Percentiles rank a stretch among this genome's conserved stretches.
Conservation (phyloP, 1,139 yeast species). For the Groenewaldozyma sp. region DNA sequence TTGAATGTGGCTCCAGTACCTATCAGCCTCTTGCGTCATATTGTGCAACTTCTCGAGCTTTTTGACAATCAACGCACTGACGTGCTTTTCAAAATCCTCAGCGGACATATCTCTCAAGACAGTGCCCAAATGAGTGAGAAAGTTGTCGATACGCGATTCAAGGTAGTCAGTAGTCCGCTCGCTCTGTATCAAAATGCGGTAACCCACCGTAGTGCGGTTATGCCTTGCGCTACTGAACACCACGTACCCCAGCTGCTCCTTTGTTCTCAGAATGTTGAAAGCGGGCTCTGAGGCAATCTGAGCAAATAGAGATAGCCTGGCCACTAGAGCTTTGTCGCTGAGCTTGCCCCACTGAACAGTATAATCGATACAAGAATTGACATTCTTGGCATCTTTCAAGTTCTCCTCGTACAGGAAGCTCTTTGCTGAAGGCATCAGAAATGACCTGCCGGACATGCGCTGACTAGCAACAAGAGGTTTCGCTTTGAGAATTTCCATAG, state of each 20-base stretch:
- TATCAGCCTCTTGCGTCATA: constrained; percentile 60
- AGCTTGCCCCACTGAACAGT: constrained; percentile 58
- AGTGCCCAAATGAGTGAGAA: constrained; percentile 38
- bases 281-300: constrained; percentile 79
- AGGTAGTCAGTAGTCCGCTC: constrained; percentile 69
- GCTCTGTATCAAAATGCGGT: constrained; percentile 76
- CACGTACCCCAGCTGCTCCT: constrained; percentile 85
- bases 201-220: constrained; percentile 67
- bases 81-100: constrained; percentile 59
- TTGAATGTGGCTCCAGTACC: constrained; percentile 59
- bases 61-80: constrained; percentile 55
- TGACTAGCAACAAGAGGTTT: constrained; percentile 30
- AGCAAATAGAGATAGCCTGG: constrained; percentile 56
- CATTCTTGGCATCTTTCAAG: constrained; percentile 58
- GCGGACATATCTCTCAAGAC: constrained; percentile 39
- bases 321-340: constrained; percentile 30
- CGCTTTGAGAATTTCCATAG: constrained; percentile 30
- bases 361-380: constrained; percentile 79
- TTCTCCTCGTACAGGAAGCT: constrained; percentile 42
- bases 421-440: constrained; percentile 38
- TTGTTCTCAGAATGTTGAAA: constrained; percentile 80
- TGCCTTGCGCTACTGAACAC: constrained; percentile 70
- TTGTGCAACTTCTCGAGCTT: constrained; percentile 68
- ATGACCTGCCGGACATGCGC: constrained; percentile 41
- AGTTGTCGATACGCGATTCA: constrained; percentile 66